Evolutionary conservation across 1,284 basidiomycete species (phyloP).

Genomic region (Veloporphyrellus conicus): DNA sequence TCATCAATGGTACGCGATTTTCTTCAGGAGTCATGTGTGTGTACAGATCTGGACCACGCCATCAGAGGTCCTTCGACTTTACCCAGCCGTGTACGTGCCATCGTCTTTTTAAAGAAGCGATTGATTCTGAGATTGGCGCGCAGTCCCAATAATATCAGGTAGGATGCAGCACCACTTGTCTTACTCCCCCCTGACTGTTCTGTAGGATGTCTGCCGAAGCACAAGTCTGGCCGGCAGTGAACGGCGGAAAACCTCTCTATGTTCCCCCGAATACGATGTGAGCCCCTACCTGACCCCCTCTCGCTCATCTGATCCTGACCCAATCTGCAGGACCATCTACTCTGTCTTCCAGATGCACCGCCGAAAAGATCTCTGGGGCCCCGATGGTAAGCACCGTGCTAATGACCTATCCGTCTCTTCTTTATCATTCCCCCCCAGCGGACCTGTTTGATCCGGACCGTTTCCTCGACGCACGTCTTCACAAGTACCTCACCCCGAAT

Average conservation of each 20-base stretch:
- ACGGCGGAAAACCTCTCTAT: constrained; percentile 25
- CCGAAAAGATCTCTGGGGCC: constrained; percentile 36
- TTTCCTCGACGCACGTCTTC: constrained; percentile 41
- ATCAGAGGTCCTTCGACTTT: constrained; percentile 55
- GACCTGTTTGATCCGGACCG: constrained; percentile 48
- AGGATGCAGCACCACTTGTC: not conserved
- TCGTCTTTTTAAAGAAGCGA: not conserved
- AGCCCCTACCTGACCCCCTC: not conserved
- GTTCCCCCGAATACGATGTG: constrained; percentile 21
- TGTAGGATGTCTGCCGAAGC: constrained; percentile 30
- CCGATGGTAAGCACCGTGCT: constrained; percentile 26
- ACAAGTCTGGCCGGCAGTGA: constrained; percentile 19
- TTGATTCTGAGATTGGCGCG: constrained; percentile 1
- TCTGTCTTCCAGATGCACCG: constrained; percentile 36
- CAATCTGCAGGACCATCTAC: constrained; percentile 20
- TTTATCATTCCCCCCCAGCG: constrained; percentile 23
- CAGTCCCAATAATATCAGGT: constrained; percentile 50
- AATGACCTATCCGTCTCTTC: not conserved
- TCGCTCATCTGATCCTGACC: not conserved
- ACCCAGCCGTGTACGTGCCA: constrained; percentile 50
- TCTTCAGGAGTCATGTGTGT: not conserved
- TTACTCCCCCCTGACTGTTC: constrained; percentile 10
- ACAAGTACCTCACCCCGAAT: constrained; percentile 26
- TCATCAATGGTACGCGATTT: constrained; percentile 51
- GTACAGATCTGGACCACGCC: constrained; percentile 2